Evolutionary conservation across 345 rosid genomes (phyloP).

Genomic region (Ceriops tagal): DNA sequence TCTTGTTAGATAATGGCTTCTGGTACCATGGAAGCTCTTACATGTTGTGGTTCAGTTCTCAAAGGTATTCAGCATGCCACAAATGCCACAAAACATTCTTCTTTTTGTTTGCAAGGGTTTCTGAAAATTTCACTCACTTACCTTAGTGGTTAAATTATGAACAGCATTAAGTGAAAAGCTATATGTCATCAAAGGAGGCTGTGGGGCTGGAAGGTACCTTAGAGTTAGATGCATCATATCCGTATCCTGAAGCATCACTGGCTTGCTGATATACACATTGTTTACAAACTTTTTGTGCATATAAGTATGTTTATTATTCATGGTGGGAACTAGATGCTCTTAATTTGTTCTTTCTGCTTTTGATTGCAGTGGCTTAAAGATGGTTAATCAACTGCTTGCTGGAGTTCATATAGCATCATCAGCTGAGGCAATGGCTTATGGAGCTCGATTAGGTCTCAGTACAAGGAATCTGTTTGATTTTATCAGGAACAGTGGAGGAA

Average conservation of each 20-base stretch:
- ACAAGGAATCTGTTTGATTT: constrained; percentile 66
- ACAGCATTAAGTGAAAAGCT: constrained; percentile 96
- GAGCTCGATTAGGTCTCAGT: constrained; percentile 84
- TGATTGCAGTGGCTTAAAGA: constrained; percentile 64
- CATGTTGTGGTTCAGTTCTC: constrained; percentile 59
- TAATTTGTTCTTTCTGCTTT: not conserved
- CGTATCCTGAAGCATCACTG: too few relatives aligned
- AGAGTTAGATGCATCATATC: constrained; percentile 7
- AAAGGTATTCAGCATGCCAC: constrained; percentile 45
- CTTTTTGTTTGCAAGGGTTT: constrained; percentile 11
- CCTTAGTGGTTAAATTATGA: constrained; percentile 16
- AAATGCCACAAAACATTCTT: constrained; percentile 3
- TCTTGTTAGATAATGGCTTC: constrained; percentile 82
- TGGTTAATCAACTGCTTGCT: constrained; percentile 96
- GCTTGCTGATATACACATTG: not conserved
- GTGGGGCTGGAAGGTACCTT: constrained; percentile 92
- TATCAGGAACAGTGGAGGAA: constrained; percentile 57
- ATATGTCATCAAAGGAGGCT: constrained; percentile 80
- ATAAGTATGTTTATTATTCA: not conserved
- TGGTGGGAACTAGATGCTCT: not conserved
- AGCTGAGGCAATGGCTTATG: constrained; percentile 98
- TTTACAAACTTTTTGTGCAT: not conserved
- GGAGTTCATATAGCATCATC: constrained; percentile 96
- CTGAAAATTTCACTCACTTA: constrained; percentile 23
- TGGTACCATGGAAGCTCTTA: constrained; percentile 75